Base-by-base conservation (phyloP, 495 filamentous ascomycete genomes). In the Podospora didyma region DNA sequence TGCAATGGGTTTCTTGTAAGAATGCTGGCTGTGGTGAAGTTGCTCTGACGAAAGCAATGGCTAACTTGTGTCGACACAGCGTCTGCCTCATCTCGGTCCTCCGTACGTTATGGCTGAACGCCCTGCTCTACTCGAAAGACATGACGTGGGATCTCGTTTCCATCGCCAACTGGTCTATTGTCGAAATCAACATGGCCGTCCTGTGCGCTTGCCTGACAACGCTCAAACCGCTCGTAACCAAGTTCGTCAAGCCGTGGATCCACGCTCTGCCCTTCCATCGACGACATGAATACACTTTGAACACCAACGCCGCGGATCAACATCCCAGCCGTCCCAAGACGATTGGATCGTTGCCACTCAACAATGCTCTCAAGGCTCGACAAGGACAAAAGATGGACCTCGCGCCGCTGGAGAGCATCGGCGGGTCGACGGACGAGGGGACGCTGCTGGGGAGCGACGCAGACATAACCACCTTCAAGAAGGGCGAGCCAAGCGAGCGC, bases 101-200 rank as follows among this genome's bases (percentile, higher is more conserved):
- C 49, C 67, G 71, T 10, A 54, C 69, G 5, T 20, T 59, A 31
- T 47, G 56, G 44, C 26, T 57, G 21, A 41, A 28, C n/a, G 26
- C 16, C 11, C 35, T 24, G 17, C 20, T 56, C 31, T 22, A 48
- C 34, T 77, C 70, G 59, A 59, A 16, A 41, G 46, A 56, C 34
- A 22, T 49, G 2, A 54, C 58, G 4, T 57, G 48, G 17, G 58
- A 59, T 39, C 24, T 53, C 48, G 47, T 51, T 0, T 20, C 41
- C n/a, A 51, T 66, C 23, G 44, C 62, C 11, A 56, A 64, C 37
- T 71, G 68, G 68, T 65, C 62, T 14, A 61, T 61, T 23, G 50
- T 68, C 42, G 69, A 72, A 61, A 45, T 58, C 46, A 66, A 70
- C 60, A 47, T 66, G 4, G 63, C 64, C 26, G 65, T 72, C 39